Conservation (phyloP, 345 rosid species). For the Passiflora organensis region DNA sequence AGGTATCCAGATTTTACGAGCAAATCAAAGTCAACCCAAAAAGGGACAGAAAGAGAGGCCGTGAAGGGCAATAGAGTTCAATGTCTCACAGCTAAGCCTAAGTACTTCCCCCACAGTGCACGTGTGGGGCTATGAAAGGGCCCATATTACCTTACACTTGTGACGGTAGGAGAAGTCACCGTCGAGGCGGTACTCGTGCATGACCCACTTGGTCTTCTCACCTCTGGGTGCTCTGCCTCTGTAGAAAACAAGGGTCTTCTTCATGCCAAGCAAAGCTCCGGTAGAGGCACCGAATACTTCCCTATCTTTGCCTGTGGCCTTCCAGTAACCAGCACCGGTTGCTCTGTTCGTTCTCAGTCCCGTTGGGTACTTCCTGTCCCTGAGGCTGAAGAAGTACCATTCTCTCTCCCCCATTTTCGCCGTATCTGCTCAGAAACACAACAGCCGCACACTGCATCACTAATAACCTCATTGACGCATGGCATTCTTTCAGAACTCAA, state of each 20-base stretch:
- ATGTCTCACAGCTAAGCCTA: too few relatives aligned
- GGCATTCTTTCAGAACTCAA: too few relatives aligned
- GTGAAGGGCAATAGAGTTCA: too few relatives aligned
- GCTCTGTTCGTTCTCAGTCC: slow-evolving; percentile 86
- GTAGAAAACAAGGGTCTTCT: slow-evolving; percentile 82
- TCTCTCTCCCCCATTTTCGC: slow-evolving; percentile 93
- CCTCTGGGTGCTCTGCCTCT: slow-evolving; percentile 89
- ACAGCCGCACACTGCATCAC: too few relatives aligned
- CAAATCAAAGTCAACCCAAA: slow-evolving; percentile 38
- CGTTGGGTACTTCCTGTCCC: slow-evolving; percentile 91
- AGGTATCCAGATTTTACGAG: background rate
- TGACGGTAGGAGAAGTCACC: slow-evolving; percentile 71
- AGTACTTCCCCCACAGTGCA: slow-evolving; percentile 8
- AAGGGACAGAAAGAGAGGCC: slow-evolving; percentile 29
- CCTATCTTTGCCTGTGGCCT: slow-evolving; percentile 85
- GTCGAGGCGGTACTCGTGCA: slow-evolving; percentile 92
- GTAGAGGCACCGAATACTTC: slow-evolving; percentile 51
- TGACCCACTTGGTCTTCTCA: slow-evolving; percentile 89
- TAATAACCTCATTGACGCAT: too few relatives aligned
- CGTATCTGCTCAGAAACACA: slow-evolving; percentile 30
- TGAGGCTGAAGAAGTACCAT: slow-evolving; percentile 82
- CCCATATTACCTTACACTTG: slow-evolving; percentile 60
- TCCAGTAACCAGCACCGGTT: slow-evolving; percentile 88
- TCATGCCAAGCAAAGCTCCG: slow-evolving; percentile 75
- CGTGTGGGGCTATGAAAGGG: slow-evolving; percentile 8